phyloP scores from a whole-genome alignment of 352 stramenopile species.

The Globisporangium nodosum region DNA sequence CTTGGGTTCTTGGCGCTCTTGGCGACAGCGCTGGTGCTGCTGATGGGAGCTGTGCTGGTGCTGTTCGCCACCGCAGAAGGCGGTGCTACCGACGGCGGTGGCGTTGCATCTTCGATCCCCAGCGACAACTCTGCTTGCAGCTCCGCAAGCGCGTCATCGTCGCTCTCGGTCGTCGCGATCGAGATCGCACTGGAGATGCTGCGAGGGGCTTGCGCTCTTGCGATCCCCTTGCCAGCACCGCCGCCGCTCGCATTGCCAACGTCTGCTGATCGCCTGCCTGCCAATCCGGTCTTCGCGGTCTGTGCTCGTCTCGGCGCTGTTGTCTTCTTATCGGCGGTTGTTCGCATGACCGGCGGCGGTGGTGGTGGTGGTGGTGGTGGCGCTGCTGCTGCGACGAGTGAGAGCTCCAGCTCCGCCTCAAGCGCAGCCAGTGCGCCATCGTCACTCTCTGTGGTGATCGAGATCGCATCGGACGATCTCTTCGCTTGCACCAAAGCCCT shows the following conservation, averaged over 20 bases:
- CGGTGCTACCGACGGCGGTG: neutral
- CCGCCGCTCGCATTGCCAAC: neutral
- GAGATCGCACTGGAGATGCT: slow-evolving; percentile 13
- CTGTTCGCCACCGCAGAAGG: neutral
- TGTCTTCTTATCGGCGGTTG: neutral
- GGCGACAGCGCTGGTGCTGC: neutral
- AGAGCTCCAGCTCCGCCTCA: slow-evolving; percentile 9
- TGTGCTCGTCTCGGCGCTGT: neutral
- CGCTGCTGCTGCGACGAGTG: slow-evolving; percentile 3
- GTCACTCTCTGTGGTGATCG: slow-evolving; percentile 8
- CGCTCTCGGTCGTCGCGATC: slow-evolving; percentile 22
- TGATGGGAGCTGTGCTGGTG: neutral
- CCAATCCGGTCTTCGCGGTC: neutral
- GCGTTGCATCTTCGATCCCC: slow-evolving; percentile 1
- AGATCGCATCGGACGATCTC: neutral
- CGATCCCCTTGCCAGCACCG: neutral
- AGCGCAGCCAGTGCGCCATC: slow-evolving; percentile 7
- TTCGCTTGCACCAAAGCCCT: neutral
- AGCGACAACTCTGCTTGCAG: slow-evolving; percentile 25
- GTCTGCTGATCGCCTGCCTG: neutral
- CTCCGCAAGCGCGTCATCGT: slow-evolving; percentile 23
- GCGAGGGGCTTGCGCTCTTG: neutral
- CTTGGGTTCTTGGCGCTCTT: neutral
- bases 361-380: neutral
- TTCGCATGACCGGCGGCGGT: neutral